Conservation (phyloP, 1,284 basidiomycete genomes). For the Trichosporon sp. region DNA sequence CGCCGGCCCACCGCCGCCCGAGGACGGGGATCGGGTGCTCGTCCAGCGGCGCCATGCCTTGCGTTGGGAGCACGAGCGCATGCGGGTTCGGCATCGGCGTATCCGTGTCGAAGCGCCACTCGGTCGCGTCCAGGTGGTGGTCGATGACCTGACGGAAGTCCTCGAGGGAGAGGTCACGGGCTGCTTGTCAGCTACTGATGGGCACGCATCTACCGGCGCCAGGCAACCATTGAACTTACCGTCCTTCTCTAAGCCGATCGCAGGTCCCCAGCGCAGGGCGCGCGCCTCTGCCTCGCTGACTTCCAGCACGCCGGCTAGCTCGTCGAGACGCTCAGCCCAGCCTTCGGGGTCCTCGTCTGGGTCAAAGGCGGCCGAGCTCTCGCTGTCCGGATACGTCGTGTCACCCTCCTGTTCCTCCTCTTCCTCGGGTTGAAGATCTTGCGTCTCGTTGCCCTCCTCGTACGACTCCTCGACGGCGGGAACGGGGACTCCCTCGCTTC, state of each 20-base stretch:
- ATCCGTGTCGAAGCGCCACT: conserved; percentile 34
- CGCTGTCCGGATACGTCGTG: conserved; percentile 24
- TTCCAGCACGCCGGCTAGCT: conserved; percentile 42
- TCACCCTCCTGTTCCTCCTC: conserved; percentile 8
- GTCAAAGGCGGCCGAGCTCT: conserved; percentile 30
- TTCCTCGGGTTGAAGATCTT: neutral
- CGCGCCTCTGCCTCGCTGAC: conserved; percentile 37
- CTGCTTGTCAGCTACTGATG: conserved; percentile 14
- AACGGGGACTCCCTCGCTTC: neutral
- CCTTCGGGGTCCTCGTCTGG: conserved; percentile 37
- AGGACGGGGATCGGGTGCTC: conserved; percentile 30
- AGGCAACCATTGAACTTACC: conserved; percentile 8
- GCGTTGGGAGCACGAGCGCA: neutral
- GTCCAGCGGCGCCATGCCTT: conserved; percentile 1
- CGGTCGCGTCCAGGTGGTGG: conserved; percentile 34
- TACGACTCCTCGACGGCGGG: neutral
- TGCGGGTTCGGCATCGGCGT: neutral
- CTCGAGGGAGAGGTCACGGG: conserved; percentile 21
- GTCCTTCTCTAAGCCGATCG: conserved; percentile 19
- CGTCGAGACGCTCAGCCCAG: conserved; percentile 40
- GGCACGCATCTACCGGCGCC: too few species aligned
- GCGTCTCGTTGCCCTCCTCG: neutral
- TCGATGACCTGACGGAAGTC: conserved; percentile 35
- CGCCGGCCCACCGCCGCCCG: conserved; percentile 15
- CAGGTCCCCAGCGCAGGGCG: conserved; percentile 38